Evolutionary conservation across 306 rosid genomes (phyloP), one percentile per base, ranked within the genome.

Genomic region (Quercus glauca): DNA sequence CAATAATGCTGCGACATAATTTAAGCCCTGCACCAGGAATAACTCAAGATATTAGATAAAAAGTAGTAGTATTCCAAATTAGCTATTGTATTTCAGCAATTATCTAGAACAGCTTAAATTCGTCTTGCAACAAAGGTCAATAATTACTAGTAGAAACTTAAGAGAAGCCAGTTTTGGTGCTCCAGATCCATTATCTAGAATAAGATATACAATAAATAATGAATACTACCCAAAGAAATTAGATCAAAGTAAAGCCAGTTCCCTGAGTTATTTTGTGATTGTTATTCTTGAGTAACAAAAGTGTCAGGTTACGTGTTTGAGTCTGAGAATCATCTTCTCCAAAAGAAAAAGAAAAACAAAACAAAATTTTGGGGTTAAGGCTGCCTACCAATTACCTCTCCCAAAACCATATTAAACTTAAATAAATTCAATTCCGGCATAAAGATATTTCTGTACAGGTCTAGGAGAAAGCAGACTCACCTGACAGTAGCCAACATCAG

Each of bases 401-500:
- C 12, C 45, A 41, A 8, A 8, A 41, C 45, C 11, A 41, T 3
- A 41, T 41, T 41, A 41, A 41, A 41, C 45, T 41, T 41, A 41
- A 41, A 41, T 41, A 41, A 41, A 41, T 41, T 41, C 45, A 41
- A 41, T 41, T 41, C 3, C 3, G 12, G 3, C 11, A 8, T 41
- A 41, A 41, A 41, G 12, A 41, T 41, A 41, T 41, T 41, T 7
- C 9, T 41, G 45, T 8, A 41, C 12, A 41, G 45, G 45, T 41
- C 45, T 41, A 8, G 69, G 41, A 63, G 78, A 41, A 45, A 76
- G 76, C 57, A 61, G 80, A 73, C 77, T 31, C 55, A 93, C 99
- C 96, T 96, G 99, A 86, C 99, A 96, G 81, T 96, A 96, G 61
- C 99, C 99, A 79, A 96, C 99, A 83, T 96, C 99, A 73, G 99